A percentile compares a stretch with the other conserved stretches of the same genome.
phyloP scores from a whole-genome alignment of 192 early-diverging fungal species.

The Irineochytrium annulatum region DNA sequence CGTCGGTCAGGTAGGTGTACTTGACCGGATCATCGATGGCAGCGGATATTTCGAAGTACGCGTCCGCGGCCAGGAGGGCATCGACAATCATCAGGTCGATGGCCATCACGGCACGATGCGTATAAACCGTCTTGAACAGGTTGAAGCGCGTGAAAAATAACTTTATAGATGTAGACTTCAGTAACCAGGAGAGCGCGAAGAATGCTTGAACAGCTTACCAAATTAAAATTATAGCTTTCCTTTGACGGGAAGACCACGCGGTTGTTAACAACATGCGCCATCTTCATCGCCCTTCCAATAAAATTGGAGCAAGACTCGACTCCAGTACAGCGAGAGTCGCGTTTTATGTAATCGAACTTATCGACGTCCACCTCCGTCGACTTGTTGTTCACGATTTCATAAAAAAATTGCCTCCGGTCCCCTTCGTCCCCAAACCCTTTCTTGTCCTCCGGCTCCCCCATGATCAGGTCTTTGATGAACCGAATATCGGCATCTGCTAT shows the following conservation, averaged over 20 bases:
- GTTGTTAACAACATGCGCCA: slow-evolving; percentile 80
- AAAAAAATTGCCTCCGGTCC: slow-evolving; percentile 65
- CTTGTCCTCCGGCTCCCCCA: slow-evolving; percentile 34
- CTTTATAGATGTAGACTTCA: background rate
- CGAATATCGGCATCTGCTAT: slow-evolving; percentile 20
- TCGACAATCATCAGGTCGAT: slow-evolving; percentile 89
- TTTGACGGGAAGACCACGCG: slow-evolving; percentile 88
- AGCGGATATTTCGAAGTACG: slow-evolving; percentile 48
- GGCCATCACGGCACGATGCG: slow-evolving; percentile 70
- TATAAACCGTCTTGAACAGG: slow-evolving; percentile 70
- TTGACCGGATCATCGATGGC: slow-evolving; percentile 61
- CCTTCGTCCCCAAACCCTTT: slow-evolving; percentile 6
- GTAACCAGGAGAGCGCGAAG: background rate
- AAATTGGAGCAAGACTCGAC: slow-evolving; percentile 58
- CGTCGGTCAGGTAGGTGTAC: slow-evolving; percentile 80
- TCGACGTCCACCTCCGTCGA: slow-evolving; percentile 92
- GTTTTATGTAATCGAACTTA: slow-evolving; percentile 63
- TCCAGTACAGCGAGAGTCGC: slow-evolving; percentile 75
- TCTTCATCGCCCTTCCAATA: slow-evolving; percentile 69
- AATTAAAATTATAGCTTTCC: slow-evolving; percentile 83
- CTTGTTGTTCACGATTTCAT: slow-evolving; percentile 97
- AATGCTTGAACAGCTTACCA: too few relatives aligned
- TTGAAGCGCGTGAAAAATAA: slow-evolving; percentile 28
- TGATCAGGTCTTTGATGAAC: slow-evolving; percentile 51
- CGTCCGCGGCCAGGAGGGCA: slow-evolving; percentile 77